Conservation (phyloP, 2,329 filamentous ascomycete species). For the Calonectria ilicicola region DNA sequence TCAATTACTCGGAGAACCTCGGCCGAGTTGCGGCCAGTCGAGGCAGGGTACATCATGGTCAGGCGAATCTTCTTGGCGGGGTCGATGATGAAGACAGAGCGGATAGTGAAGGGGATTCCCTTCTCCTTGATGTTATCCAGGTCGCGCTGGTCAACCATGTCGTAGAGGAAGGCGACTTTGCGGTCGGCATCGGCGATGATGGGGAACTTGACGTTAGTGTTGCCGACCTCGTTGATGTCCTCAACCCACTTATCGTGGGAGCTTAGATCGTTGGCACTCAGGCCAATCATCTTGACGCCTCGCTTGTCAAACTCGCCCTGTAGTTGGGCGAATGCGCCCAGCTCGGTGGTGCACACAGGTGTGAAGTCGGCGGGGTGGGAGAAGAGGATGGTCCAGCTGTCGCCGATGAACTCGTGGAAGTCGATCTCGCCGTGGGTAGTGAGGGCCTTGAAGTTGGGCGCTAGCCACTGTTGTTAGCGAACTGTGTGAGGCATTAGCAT, state of each 20-base stretch:
- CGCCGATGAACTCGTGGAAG: conserved; percentile 84
- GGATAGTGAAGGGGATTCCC: conserved; percentile 93
- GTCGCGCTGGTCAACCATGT: conserved; percentile 88
- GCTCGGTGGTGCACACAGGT: conserved; percentile 94
- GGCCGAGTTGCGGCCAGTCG: conserved; percentile 84
- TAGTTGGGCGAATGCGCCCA: conserved; percentile 91
- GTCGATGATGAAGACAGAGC: conserved; percentile 94
- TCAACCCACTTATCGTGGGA: conserved; percentile 91
- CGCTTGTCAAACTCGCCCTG: conserved; percentile 89
- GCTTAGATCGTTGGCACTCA: conserved; percentile 83
- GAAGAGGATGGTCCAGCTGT: conserved; percentile 86
- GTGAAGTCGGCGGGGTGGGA: conserved; percentile 92
- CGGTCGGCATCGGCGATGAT: conserved; percentile 85
- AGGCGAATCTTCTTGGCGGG: conserved; percentile 93
- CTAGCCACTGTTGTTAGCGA: conserved; percentile 43
- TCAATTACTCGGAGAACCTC: conserved; percentile 85
- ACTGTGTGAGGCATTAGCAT: too few species aligned
- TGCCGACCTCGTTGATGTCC: conserved; percentile 85
- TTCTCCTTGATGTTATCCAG: conserved; percentile 83
- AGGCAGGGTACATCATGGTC: conserved; percentile 92
- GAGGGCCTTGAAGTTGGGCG: conserved; percentile 86
- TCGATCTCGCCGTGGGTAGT: conserved; percentile 83
- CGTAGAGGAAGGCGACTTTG: conserved; percentile 80
- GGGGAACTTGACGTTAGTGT: conserved; percentile 78
- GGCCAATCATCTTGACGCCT: conserved; percentile 89